Conservation (phyloP, 768 basidiomycete species). For the Boletus rex-veris region DNA sequence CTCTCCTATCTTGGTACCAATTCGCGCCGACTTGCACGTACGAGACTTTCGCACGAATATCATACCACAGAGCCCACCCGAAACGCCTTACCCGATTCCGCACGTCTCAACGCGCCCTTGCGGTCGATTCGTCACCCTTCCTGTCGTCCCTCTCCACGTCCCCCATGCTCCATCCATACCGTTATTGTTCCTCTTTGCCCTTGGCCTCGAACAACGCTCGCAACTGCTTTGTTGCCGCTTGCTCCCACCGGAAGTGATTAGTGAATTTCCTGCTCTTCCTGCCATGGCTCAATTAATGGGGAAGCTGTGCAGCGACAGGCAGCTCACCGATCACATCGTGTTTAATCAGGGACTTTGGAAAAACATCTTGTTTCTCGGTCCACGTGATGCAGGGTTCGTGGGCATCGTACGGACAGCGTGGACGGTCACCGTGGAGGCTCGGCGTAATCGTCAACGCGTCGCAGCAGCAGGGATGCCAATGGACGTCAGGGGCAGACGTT, state of each 20-base stretch:
- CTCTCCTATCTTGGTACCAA: constrained; percentile 49
- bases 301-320: constrained; percentile 34
- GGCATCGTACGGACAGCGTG: constrained; percentile 58
- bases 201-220: constrained; percentile 48
- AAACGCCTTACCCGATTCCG: constrained; percentile 34
- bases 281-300: constrained; percentile 55
- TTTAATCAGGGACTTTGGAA: constrained; percentile 65
- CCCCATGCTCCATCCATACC: constrained; percentile 56
- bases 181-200: constrained; percentile 55
- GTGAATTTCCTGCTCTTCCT: constrained; percentile 60
- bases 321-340: constrained; percentile 30
- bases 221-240: constrained; percentile 48
- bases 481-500: constrained; percentile 6
- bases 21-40: constrained; percentile 47
- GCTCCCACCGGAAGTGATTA: constrained; percentile 47
- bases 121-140: constrained; percentile 43
- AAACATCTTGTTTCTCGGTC: constrained; percentile 55
- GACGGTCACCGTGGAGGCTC: constrained; percentile 73
- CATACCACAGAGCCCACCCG: constrained; percentile 32
- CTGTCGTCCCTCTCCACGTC: constrained; percentile 45
- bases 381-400: constrained; percentile 42
- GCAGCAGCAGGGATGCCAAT: constrained; percentile 11
- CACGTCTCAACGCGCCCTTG: constrained; percentile 15
- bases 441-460: constrained; percentile 27
- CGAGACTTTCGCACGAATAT: constrained; percentile 37